Evolutionary conservation across 2,329 filamentous ascomycete genomes (phyloP).

Genomic region (Aspergillus thermomutatus): DNA sequence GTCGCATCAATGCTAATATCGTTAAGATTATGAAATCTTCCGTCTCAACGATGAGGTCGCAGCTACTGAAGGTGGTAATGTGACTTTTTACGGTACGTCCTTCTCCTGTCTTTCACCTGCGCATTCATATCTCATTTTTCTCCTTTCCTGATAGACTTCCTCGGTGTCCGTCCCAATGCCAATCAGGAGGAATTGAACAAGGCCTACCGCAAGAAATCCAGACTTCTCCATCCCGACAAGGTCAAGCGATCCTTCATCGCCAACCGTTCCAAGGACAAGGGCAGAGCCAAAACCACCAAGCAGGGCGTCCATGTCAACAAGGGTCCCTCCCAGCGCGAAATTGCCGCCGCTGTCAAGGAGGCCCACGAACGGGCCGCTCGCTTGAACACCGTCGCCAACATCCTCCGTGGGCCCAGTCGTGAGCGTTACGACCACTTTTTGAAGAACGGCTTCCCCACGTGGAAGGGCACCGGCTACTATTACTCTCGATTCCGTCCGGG

Average conservation of each 20-base stretch:
- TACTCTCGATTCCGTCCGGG: conserved; percentile 92
- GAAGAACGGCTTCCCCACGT: conserved; percentile 85
- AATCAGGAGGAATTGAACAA: conserved; percentile 87
- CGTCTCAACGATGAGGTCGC: conserved; percentile 84
- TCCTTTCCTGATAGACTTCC: conserved; percentile 57
- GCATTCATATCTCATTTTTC: conserved; percentile 1
- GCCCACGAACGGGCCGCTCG: conserved; percentile 81
- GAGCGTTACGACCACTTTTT: conserved; percentile 95
- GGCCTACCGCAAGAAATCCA: conserved; percentile 85
- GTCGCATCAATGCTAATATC: conserved; percentile 34
- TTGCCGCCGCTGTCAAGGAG: conserved; percentile 73
- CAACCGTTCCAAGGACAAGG: conserved; percentile 58
- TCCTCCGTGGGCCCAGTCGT: conserved; percentile 75
- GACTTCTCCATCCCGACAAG: conserved; percentile 89
- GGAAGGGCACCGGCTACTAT: conserved; percentile 98
- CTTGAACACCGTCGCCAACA: conserved; percentile 77
- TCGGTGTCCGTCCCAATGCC: conserved; percentile 71
- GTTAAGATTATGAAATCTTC: conserved; percentile 90
- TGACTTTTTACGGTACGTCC: conserved; percentile 76
- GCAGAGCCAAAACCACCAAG: conserved; percentile 52
- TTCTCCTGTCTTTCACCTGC: background rate
- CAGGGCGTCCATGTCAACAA: conserved; percentile 65
- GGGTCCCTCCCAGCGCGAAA: conserved; percentile 68
- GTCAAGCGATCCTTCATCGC: conserved; percentile 78
- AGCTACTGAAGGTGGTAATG: conserved; percentile 68